Percentiles rank a stretch among this genome's conserved stretches.
Evolutionary conservation across 208 protist genomes (phyloP).

Genomic region (Trypanosoma theileri): DNA sequence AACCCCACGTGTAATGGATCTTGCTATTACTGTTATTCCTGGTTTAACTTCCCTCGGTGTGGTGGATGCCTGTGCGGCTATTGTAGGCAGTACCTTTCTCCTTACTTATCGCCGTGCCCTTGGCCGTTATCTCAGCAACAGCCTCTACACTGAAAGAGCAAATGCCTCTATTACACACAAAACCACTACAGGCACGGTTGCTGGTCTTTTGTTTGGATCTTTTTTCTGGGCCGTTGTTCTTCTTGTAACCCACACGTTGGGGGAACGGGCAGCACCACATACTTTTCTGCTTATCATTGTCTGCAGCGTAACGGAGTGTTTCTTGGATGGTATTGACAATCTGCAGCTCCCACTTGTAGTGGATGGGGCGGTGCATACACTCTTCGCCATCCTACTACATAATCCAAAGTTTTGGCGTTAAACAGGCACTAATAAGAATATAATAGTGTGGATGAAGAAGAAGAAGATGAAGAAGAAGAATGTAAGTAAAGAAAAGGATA

Average conservation of each 20-base stretch:
- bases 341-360: constrained; percentile 87
- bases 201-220: constrained; percentile 65
- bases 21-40: constrained; percentile 80
- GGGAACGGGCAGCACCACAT: constrained; percentile 16
- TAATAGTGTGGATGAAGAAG: background rate
- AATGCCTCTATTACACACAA: constrained; percentile 89
- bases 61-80: constrained; percentile 79
- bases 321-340: constrained; percentile 89
- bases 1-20: constrained; percentile 52
- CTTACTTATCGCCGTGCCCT: constrained; percentile 58
- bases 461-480: too few relatives aligned
- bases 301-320: constrained; percentile 80
- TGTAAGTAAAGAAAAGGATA: too few relatives aligned
- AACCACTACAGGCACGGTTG: constrained; percentile 82
- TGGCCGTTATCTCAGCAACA: constrained; percentile 74
- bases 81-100: constrained; percentile 82
- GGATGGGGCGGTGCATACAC: constrained; percentile 58
- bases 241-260: constrained; percentile 7
- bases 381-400: constrained; percentile 62
- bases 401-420: constrained; percentile 39
- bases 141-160: constrained; percentile 69
- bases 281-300: constrained; percentile 70
- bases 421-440: background rate
- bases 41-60: constrained; percentile 83
- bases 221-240: constrained; percentile 75